Evolutionary conservation across 305 asterid species (phyloP).

Genomic region (Plantago coronopus): DNA sequence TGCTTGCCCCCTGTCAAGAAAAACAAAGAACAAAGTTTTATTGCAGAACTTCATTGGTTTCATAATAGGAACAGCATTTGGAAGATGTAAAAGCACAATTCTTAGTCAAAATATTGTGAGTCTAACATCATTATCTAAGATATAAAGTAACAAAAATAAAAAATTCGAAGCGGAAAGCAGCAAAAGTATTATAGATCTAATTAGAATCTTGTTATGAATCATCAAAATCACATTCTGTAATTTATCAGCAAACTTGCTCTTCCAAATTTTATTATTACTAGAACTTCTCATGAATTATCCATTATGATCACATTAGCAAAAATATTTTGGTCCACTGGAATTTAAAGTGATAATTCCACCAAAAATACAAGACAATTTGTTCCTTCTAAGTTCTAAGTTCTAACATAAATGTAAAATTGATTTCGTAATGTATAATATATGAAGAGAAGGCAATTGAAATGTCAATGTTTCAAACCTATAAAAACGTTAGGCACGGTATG

Average conservation of each 20-base stretch:
- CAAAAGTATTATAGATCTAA: not conserved
- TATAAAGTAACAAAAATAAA: not conserved
- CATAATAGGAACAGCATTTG: not conserved
- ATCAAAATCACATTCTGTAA: not conserved
- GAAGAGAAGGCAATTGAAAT: conserved; percentile 3
- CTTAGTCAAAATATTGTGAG: not conserved
- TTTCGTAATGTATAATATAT: not conserved
- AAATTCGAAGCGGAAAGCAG: too few relatives aligned
- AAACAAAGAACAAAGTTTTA: conserved; percentile 18
- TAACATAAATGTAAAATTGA: not conserved
- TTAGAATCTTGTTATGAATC: not conserved
- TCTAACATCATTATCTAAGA: not conserved
- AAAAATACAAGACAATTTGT: not conserved
- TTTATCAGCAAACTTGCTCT: too few relatives aligned
- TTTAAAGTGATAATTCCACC: not conserved
- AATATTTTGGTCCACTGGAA: not conserved
- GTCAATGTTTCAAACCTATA: conserved; percentile 49
- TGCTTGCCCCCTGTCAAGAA: conserved; percentile 59
- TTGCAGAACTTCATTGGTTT: not conserved
- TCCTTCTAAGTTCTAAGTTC: too few relatives aligned
- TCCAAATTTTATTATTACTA: not conserved
- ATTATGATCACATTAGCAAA: not conserved
- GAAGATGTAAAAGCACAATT: not conserved
- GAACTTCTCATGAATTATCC: not conserved
- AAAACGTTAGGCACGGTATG: conserved; percentile 88